Conservation (phyloP, 192 early-diverging fungal genomes). For the Podila minutissima region DNA sequence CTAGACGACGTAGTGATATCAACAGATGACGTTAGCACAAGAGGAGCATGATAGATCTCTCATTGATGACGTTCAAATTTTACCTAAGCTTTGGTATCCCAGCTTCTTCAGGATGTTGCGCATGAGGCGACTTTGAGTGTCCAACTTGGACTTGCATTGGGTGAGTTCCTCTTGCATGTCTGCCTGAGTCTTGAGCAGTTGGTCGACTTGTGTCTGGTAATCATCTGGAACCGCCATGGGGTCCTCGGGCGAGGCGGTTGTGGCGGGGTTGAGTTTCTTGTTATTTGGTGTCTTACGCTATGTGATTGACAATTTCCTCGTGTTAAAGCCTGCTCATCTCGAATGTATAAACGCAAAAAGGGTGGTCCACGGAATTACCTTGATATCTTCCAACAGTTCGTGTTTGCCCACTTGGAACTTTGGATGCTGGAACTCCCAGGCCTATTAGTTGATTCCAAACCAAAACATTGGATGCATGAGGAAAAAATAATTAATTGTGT, state of each 20-base stretch:
- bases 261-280: constrained; percentile 1
- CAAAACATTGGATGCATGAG: background rate
- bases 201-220: constrained; percentile 26
- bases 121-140: constrained; percentile 46
- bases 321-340: background rate
- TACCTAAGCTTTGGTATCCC: constrained; percentile 45
- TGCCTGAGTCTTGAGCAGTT: constrained; percentile 23
- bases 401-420: constrained; percentile 65
- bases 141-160: constrained; percentile 49
- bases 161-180: constrained; percentile 53
- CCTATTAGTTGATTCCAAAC: constrained; percentile 25
- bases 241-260: constrained; percentile 13
- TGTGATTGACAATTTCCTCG: background rate
- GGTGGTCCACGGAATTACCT: constrained; percentile 19
- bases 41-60: background rate
- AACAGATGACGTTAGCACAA: background rate
- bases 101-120: constrained; percentile 50
- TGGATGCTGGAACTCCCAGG: constrained; percentile 76
- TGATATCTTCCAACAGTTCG: constrained; percentile 65
- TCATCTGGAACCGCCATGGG: constrained; percentile 10
- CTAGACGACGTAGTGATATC: background rate
- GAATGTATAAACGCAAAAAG: too few species aligned
- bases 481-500: background rate
- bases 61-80: background rate
- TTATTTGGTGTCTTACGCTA: constrained; percentile 50